Conservation (phyloP, 768 basidiomycete genomes). For the Gyrodon lividus region DNA sequence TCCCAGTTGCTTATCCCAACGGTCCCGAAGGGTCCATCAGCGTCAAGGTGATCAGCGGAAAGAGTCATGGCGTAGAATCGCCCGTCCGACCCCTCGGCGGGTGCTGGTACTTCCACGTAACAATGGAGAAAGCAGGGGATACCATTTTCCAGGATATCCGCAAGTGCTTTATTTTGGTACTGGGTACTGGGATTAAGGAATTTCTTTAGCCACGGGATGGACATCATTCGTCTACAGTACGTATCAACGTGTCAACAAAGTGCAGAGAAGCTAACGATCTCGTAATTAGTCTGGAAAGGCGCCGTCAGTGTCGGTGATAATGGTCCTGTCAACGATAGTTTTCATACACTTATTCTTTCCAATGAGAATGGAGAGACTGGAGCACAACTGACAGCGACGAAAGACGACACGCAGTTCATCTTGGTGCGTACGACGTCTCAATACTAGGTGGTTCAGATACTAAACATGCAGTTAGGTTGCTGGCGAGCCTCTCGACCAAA, state of each 20-base stretch:
- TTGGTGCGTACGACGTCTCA: constrained; percentile 46
- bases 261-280: constrained; percentile 3
- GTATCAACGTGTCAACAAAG: constrained; percentile 20
- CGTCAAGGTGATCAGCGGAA: constrained; percentile 87
- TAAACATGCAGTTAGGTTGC: constrained; percentile 50
- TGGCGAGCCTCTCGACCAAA: constrained; percentile 87
- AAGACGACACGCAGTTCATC: constrained; percentile 70
- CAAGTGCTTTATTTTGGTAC: constrained; percentile 34
- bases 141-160: constrained; percentile 82
- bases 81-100: constrained; percentile 91
- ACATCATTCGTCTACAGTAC: constrained; percentile 83
- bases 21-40: constrained; percentile 65
- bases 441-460: neutral
- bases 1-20: constrained; percentile 71
- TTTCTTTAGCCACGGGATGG: constrained; percentile 70
- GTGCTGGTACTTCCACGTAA: constrained; percentile 89
- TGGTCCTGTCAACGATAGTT: constrained; percentile 46
- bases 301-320: constrained; percentile 57
- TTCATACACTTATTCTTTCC: constrained; percentile 86
- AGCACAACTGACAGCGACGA: constrained; percentile 56
- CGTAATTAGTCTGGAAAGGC: constrained; percentile 44
- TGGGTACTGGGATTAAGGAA: neutral
- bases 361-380: constrained; percentile 59
- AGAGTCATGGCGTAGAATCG: constrained; percentile 80
- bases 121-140: constrained; percentile 56